Percentiles rank a stretch among this genome's conserved stretches.
These are phyloP conservation scores for Xylariaceae sp. DNA, from an alignment of 2,329 filamentous ascomycete genomes.

Conservation along the genomic window DNA sequence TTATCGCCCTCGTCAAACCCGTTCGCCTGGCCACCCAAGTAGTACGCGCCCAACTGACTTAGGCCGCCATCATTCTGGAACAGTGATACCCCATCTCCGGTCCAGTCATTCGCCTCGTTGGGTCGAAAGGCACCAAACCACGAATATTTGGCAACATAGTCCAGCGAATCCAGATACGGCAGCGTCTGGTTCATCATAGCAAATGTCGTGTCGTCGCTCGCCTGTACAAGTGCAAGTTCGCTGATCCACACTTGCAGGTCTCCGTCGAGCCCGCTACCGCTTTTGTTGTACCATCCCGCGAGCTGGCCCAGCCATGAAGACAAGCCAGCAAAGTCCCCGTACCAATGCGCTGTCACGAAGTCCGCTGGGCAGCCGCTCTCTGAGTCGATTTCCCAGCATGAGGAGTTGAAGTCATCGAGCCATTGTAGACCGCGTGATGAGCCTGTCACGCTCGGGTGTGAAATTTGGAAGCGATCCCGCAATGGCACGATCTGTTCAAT, in stretches of 20 bases:
- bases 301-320: slow-evolving; percentile 32
- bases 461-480: slow-evolving; percentile 33
- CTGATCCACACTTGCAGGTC: slow-evolving; percentile 33
- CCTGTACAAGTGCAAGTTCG: slow-evolving; percentile 35
- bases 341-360: slow-evolving; percentile 39
- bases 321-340: slow-evolving; percentile 33
- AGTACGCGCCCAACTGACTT: slow-evolving; percentile 34
- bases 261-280: slow-evolving; percentile 10
- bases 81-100: slow-evolving; percentile 33
- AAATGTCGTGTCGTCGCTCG: slow-evolving; percentile 28
- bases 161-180: slow-evolving; percentile 28
- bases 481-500: slow-evolving; percentile 33
- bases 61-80: slow-evolving; percentile 33
- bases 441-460: slow-evolving; percentile 37
- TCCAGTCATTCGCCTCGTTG: slow-evolving; percentile 35
- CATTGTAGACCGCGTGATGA: slow-evolving; percentile 34
- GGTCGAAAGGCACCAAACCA: slow-evolving; percentile 38
- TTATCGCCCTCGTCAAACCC: slow-evolving; percentile 32
- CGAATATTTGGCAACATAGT: slow-evolving; percentile 33
- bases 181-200: slow-evolving; percentile 38
- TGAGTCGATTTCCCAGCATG: slow-evolving; percentile 33
- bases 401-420: slow-evolving; percentile 35
- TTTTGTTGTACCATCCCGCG: slow-evolving; percentile 30
- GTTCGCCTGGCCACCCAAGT: slow-evolving; percentile 33
- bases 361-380: slow-evolving; percentile 34